Conservation (phyloP, 1,139 yeast genomes). For the Kodamaea anthophila region DNA sequence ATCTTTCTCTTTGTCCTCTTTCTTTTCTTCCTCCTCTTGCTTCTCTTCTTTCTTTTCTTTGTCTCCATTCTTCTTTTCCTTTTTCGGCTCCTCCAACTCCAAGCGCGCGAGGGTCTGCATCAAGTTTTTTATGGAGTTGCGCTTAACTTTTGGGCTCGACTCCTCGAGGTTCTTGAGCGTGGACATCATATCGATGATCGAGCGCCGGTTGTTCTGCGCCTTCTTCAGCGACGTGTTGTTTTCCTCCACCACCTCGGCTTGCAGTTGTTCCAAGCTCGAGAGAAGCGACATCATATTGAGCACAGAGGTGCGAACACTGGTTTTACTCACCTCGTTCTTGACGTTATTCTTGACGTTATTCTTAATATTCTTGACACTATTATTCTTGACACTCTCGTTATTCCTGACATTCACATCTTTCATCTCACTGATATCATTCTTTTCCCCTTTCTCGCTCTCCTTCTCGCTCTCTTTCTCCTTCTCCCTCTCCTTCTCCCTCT, state of each 20-base stretch:
- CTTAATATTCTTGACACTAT: neutral
- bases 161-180: slow-evolving; percentile 11
- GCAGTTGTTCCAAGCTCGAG: slow-evolving; percentile 13
- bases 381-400: neutral
- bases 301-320: slow-evolving; percentile 9
- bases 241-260: slow-evolving; percentile 10
- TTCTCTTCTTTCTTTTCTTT: slow-evolving; percentile 2
- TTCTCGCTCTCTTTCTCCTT: slow-evolving; percentile 1
- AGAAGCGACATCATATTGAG: slow-evolving; percentile 17
- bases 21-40: neutral
- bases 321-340: slow-evolving; percentile 3
- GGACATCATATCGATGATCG: slow-evolving; percentile 23
- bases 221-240: slow-evolving; percentile 8
- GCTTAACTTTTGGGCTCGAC: slow-evolving; percentile 7
- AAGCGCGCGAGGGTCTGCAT: slow-evolving; percentile 14
- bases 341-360: slow-evolving; percentile 2
- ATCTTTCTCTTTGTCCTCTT: neutral
- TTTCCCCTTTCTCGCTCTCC: slow-evolving; percentile 4
- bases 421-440: slow-evolving; percentile 3
- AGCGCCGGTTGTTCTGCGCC: slow-evolving; percentile 15
- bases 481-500: neutral
- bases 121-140: slow-evolving; percentile 13
- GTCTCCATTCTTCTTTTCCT: neutral
- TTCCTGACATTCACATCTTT: slow-evolving; percentile 4
- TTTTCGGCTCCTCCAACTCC: slow-evolving; percentile 7